Evolutionary conservation across 2,329 filamentous ascomycete genomes (phyloP), one percentile per base, ranked within the genome.

Genomic region (Colletotrichum spaethianum): DNA sequence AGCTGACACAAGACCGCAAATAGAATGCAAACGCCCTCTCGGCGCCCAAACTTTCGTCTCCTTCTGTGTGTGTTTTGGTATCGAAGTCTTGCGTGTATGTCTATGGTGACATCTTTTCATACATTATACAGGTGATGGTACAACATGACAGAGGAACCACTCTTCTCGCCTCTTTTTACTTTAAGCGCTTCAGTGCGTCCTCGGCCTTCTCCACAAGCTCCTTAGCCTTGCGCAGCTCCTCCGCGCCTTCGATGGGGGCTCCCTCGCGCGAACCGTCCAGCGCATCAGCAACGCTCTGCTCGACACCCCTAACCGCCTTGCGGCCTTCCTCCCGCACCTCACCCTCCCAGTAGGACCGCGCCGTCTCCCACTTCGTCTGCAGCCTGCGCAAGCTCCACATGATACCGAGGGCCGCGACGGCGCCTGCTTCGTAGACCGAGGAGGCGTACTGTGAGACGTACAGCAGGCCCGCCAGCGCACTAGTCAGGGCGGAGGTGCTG

Each of bases 271-370:
- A 74, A 5, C 77, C 77, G 20, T 82, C 82, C 20, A 92, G 78
- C 26, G 87, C 84, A 12, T 84, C 80, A 0, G 80, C 84, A 33
- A 92, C 82, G 59, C 85, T 88, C 55, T 84, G 81, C 78, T 92
- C 90, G 2, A 87, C 86, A 5, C 83, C 87, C 66, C 88, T 82
- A 8, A 92, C 85, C 6, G 90, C 89, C 79, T 91, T 91, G 75
- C 90, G 86, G 1, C 91, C 91, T 70, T 92, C 90, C 74, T 92
- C 91, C 48, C 89, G 85, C n/a, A 92, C 90, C 75, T 92, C 90
- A 1, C 87, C 88, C 77, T 92, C 89, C 91, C 91, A 92, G 77
- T 88, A 91, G 8, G 78, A 79, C 36, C 90, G 84, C 3, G 89
- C 90, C 3, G 84, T 80, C 76, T 92, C 90, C 91, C 91, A 92